Evolutionary conservation across 2,329 filamentous ascomycete species (phyloP).

Genomic region (Fonsecaea pedrosoi): DNA sequence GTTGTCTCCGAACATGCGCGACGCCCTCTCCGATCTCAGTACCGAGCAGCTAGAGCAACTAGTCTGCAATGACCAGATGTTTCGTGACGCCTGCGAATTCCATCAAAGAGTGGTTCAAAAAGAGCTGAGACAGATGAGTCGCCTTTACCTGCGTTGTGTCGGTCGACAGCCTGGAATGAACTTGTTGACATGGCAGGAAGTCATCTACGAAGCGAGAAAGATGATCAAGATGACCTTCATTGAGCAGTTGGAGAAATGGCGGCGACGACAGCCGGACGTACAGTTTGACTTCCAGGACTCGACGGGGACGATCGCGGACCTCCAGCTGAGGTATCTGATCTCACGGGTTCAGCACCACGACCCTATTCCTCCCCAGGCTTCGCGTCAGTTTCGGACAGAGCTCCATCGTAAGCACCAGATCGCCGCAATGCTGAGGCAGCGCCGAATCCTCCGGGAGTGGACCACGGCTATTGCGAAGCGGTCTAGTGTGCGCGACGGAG

Average conservation of each 20-base stretch:
- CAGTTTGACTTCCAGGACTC: not conserved
- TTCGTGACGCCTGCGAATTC: not conserved
- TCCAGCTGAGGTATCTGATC: slow-evolving; percentile 9
- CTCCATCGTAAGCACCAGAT: not conserved
- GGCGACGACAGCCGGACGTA: not conserved
- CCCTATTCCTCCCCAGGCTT: not conserved
- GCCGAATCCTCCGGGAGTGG: slow-evolving; percentile 13
- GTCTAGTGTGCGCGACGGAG: slow-evolving; percentile 3
- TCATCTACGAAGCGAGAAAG: not conserved
- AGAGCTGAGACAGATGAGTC: not conserved
- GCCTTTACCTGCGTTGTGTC: slow-evolving; percentile 2
- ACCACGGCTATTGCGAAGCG: not conserved
- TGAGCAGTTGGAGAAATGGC: not conserved
- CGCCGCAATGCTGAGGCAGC: slow-evolving; percentile 19
- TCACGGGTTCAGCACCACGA: not conserved
- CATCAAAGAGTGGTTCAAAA: slow-evolving; percentile 2
- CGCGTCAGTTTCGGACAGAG: not conserved
- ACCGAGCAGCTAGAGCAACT: slow-evolving; percentile 3
- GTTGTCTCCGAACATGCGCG: not conserved
- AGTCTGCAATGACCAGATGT: not conserved
- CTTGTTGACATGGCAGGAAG: not conserved
- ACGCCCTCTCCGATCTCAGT: not conserved
- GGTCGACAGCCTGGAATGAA: slow-evolving; percentile 7
- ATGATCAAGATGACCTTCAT: slow-evolving; percentile 7
- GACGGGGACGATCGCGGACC: not conserved